phyloP scores from a whole-genome alignment of 495 filamentous ascomycete species.

The Zalerion maritima region DNA sequence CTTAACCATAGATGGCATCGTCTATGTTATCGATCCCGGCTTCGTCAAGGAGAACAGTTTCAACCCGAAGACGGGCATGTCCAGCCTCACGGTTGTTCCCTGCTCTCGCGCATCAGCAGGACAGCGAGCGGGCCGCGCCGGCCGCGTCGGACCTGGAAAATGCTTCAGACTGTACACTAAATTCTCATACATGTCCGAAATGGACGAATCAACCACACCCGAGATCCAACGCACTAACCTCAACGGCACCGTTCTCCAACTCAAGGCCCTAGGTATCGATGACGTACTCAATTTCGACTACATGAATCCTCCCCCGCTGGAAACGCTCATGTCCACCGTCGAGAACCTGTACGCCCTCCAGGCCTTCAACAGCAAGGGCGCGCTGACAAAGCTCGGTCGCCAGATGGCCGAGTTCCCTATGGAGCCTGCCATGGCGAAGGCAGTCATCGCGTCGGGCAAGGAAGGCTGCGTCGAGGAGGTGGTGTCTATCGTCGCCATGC shows the following conservation, averaged over 20 bases:
- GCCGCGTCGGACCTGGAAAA: slow-evolving; percentile 85
- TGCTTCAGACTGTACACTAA: slow-evolving; percentile 93
- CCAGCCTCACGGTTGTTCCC: slow-evolving; percentile 76
- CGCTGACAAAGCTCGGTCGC: slow-evolving; percentile 79
- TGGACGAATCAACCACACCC: slow-evolving; percentile 83
- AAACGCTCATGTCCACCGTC: slow-evolving; percentile 78
- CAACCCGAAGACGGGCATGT: slow-evolving; percentile 84
- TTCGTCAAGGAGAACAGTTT: slow-evolving; percentile 95
- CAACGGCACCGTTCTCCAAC: slow-evolving; percentile 64
- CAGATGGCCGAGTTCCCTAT: slow-evolving; percentile 97
- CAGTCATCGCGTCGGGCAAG: slow-evolving; percentile 77
- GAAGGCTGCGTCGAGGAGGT: slow-evolving; percentile 91
- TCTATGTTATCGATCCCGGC: slow-evolving; percentile 83
- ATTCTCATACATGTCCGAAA: slow-evolving; percentile 85
- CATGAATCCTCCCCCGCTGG: slow-evolving; percentile 84
- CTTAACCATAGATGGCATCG: slow-evolving; percentile 80
- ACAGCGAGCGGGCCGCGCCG: slow-evolving; percentile 82
- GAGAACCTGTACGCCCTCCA: slow-evolving; percentile 89
- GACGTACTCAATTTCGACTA: slow-evolving; percentile 92
- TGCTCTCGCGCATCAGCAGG: slow-evolving; percentile 91
- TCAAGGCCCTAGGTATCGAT: slow-evolving; percentile 88
- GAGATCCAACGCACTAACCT: slow-evolving; percentile 91
- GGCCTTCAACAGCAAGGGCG: slow-evolving; percentile 77
- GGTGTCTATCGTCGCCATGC: slow-evolving; percentile 86
- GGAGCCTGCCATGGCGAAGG: slow-evolving; percentile 84